Base-by-base conservation (phyloP, 495 filamentous ascomycete species). In the Aspergillus sclerotioniger region DNA sequence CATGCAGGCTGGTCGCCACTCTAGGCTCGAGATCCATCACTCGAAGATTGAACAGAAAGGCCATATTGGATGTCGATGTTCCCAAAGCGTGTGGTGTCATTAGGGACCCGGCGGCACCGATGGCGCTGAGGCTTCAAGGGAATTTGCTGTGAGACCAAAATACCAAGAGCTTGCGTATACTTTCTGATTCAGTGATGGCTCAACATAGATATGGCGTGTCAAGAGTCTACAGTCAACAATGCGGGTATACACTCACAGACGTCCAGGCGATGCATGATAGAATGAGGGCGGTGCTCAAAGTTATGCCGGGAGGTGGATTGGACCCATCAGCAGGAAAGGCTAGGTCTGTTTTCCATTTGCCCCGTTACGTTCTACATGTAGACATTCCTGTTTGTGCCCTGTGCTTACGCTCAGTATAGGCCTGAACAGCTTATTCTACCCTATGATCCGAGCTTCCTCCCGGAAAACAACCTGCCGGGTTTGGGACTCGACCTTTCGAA, bases 101-200 rank as follows among this genome's bases (percentile, higher is more conserved):
- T 65, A 84, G 87, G 29, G 79, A 88, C 54, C 92, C 94, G 0
- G 87, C 86, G 21, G 92, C 89, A 6, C 94, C 94, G 9, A 89
- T 98, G 79, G 94, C 94, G 3, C 71, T 98, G 65, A 87, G 94
- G 15, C 82, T 98, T 32, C 94, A 98, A 70, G 91, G 92, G 9
- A 96, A 88, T 63, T 75, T 98, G 29, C 83, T 98, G 76, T 86
- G 71, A 66, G 80, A 25, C 2, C 17, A 8, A 8, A 5, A 16
- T 16, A 4, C 17, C 31, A 9, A 28, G 28, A 0, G 31, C 4
- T 8, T 7, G 13, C 28, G 3, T 16, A n/a, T 6, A 8, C 16
- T 32, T 50, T 21, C 47, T 50, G 2, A 50, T n/a, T 3, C 64
- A 25, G 43, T 29, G 8, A 43, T 56, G 19, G 47, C 35, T 32